Evolutionary conservation across 495 filamentous ascomycete genomes (phyloP).

Genomic region (Lindgomyces ingoldianus): DNA sequence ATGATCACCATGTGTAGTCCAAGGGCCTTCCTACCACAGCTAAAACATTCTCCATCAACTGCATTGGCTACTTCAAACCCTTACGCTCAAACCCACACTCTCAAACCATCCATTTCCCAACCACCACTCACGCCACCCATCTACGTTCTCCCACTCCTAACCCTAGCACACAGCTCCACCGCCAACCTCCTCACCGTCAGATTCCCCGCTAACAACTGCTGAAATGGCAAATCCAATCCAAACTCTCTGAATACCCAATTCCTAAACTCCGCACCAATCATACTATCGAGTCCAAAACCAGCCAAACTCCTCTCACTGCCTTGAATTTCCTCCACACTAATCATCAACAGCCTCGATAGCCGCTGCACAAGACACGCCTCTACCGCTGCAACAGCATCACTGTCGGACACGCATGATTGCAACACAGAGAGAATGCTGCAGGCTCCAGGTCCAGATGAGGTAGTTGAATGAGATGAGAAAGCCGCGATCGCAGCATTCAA

Average conservation of each 20-base stretch:
- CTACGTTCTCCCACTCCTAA: neutral
- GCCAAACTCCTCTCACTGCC: neutral
- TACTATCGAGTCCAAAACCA: conserved; percentile 11
- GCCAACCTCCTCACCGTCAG: conserved; percentile 13
- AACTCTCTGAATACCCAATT: conserved; percentile 12
- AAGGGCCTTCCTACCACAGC: too few species aligned
- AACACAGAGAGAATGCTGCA: neutral
- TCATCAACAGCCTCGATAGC: conserved; percentile 31
- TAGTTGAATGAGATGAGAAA: too few species aligned
- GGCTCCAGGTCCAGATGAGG: neutral
- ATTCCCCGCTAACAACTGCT: conserved; percentile 1
- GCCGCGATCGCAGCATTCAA: neutral
- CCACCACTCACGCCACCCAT: too few species aligned
- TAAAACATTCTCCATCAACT: too few species aligned
- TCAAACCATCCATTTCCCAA: too few species aligned
- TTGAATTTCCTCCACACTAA: conserved; percentile 2
- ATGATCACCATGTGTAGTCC: too few species aligned
- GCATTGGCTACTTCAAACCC: too few species aligned
- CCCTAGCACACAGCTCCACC: neutral
- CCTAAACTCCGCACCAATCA: conserved; percentile 23
- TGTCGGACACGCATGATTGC: too few species aligned
- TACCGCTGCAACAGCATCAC: conserved; percentile 2
- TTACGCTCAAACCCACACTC: too few species aligned
- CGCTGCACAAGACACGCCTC: conserved; percentile 39
- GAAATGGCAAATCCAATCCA: conserved; percentile 5